Base-by-base conservation (phyloP, 2,329 filamentous ascomycete genomes). In the Xylariaceae sp. region DNA sequence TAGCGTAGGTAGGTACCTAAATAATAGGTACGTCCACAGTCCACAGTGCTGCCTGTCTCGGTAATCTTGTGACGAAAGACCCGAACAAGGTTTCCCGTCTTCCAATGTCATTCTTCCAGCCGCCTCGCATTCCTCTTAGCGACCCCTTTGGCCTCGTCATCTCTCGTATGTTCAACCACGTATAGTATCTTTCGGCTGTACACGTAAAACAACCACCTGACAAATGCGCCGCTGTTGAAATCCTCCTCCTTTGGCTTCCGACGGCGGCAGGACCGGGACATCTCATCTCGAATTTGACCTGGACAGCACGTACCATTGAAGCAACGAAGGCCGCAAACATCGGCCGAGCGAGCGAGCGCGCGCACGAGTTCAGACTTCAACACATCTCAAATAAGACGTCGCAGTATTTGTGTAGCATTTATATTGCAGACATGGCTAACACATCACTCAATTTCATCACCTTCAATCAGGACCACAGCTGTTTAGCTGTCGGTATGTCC, bases 381-480 rank as follows among this genome's bases (percentile, higher is more conserved):
- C n/a, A n/a, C 33, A 36, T 36, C 33, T 36, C 33, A 11, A 36
- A 17, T 17, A 36, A 31, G 33, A 36, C 33, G 12, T 36, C n/a
- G 33, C 12, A 36, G 33, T 14, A 36, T 9, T 36, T 16, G n/a
- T 16, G n/a, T 36, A 21, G 24, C 8, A 19, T 39, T n/a, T 14
- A 24, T n/a, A n/a, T n/a, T 43, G 50, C 41, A 53, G 49, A 33
- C 59, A 91, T 91, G 87, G 78, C 87, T 63, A 82, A 72, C 63
- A 87, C 89, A 74, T 79, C 87, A 45, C 92, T 98, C 80, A 99
- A 99, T 77, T 99, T 96, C 78, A 92, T 99, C 69, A 97, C 94
- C 37, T 99, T 98, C 78, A 99, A 99, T 77, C 95, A 99, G 81
- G 95, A 99, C 81, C 92, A 96, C 80, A 96, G 91, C 83, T 94